Conservation (phyloP, 129 eudicot species). For the Flaveria bidentis region DNA sequence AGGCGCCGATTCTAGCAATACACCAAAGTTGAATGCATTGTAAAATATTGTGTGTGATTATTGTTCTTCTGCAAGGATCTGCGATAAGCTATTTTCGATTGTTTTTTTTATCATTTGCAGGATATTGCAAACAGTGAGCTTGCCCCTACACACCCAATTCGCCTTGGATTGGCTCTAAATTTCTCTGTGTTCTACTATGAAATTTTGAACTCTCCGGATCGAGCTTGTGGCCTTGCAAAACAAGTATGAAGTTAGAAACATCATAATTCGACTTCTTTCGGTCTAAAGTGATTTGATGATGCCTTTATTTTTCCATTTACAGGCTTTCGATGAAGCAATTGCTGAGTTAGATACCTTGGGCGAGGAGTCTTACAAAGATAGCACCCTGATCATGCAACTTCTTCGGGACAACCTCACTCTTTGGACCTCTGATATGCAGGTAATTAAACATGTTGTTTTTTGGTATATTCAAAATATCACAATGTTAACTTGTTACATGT, state of each 20-base stretch:
- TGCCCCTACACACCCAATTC: conserved; percentile 10
- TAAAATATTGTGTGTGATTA: background rate
- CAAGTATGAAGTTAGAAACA: background rate
- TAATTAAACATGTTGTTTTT: background rate
- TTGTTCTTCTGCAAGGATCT: too few species aligned
- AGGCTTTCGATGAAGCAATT: conserved; percentile 20
- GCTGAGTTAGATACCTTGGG: conserved; percentile 11
- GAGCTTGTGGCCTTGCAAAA: conserved; percentile 20
- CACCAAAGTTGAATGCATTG: background rate
- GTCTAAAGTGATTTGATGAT: background rate
- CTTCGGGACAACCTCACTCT: conserved; percentile 20
- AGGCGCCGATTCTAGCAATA: too few species aligned
- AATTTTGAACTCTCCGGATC: conserved; percentile 7
- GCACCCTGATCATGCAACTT: conserved; percentile 18
- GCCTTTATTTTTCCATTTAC: background rate
- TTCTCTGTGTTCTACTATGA: conserved; percentile 25
- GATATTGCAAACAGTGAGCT: conserved; percentile 25
- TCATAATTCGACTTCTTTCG: background rate
- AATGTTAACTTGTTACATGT: background rate
- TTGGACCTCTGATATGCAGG: conserved; percentile 15
- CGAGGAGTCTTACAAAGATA: conserved; percentile 14
- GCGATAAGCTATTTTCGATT: background rate
- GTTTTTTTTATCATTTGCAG: background rate
- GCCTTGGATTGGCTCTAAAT: conserved; percentile 14
- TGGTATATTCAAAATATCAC: background rate